Conservation (phyloP, 1,139 yeast species). For the Zygoascus hellenicus region DNA sequence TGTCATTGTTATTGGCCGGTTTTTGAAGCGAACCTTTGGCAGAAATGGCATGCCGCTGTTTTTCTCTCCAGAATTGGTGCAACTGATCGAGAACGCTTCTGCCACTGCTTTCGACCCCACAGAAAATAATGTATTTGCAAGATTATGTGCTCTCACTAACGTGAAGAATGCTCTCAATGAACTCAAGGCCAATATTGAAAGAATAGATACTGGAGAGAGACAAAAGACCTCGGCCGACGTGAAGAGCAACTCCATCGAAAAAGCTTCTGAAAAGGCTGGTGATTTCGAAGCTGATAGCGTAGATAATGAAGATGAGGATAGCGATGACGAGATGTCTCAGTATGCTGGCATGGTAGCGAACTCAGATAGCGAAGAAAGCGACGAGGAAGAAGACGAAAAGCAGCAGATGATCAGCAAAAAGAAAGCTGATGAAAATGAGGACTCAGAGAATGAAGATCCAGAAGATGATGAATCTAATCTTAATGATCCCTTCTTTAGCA, state of each 20-base stretch:
- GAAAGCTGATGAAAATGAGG: slow-evolving; percentile 23
- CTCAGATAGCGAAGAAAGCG: slow-evolving; percentile 17
- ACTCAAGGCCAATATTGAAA: slow-evolving; percentile 52
- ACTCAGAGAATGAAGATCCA: slow-evolving; percentile 20
- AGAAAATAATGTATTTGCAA: slow-evolving; percentile 9
- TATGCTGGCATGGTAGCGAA: slow-evolving; percentile 22
- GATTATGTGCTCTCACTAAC: slow-evolving; percentile 52
- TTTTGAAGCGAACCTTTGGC: slow-evolving; percentile 21
- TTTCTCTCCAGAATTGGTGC: slow-evolving; percentile 4
- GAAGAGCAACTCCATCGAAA: neutral
- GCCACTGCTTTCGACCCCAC: neutral
- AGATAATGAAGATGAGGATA: slow-evolving; percentile 12
- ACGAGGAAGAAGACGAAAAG: slow-evolving; percentile 23
- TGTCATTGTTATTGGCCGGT: slow-evolving; percentile 20
- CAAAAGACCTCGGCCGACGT: slow-evolving; percentile 23
- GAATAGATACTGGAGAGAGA: slow-evolving; percentile 18
- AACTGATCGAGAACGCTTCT: neutral
- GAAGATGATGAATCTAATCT: slow-evolving; percentile 25
- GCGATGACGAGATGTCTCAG: slow-evolving; percentile 21
- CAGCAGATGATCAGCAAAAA: slow-evolving; percentile 21
- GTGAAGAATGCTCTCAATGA: slow-evolving; percentile 44
- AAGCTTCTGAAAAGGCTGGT: slow-evolving; percentile 25
- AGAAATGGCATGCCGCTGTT: neutral
- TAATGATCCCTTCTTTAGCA: slow-evolving; percentile 30
- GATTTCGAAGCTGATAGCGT: slow-evolving; percentile 12